phyloP scores from a whole-genome alignment of 768 basidiomycete genomes.

The Collybiopsis confluens region DNA sequence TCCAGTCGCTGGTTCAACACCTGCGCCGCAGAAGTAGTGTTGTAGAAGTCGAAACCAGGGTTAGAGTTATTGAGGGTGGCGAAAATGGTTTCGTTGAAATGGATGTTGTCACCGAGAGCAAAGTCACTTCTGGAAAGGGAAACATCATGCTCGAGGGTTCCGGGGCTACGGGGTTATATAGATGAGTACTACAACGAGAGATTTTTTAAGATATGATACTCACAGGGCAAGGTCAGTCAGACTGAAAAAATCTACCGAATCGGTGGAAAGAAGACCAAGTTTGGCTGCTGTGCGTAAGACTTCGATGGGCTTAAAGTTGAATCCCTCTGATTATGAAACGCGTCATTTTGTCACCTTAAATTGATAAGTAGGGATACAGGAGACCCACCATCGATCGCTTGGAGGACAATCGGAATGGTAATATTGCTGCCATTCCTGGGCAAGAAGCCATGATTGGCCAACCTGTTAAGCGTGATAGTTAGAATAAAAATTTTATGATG shows the following conservation, averaged over 20 bases:
- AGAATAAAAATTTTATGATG: neutral
- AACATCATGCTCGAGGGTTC: constrained; percentile 12
- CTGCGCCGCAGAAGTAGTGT: constrained; percentile 4
- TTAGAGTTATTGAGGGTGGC: constrained; percentile 8
- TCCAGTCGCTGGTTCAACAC: constrained; percentile 10
- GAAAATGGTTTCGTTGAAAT: constrained; percentile 11
- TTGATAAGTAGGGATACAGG: neutral
- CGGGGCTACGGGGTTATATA: constrained; percentile 7
- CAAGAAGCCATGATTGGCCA: constrained; percentile 10
- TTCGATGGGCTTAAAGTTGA: constrained; percentile 12
- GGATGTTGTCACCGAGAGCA: constrained; percentile 8
- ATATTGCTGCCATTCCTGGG: constrained; percentile 6
- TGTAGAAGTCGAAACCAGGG: constrained; percentile 6
- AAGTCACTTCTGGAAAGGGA: constrained; percentile 11
- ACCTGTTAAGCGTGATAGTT: neutral
- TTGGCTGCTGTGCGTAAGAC: neutral
- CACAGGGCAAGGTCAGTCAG: neutral
- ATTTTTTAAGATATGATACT: neutral
- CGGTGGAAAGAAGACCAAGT: neutral
- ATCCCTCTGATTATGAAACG: constrained; percentile 8
- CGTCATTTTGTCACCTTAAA: neutral
- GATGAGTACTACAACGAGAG: constrained; percentile 3
- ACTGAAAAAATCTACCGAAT: neutral
- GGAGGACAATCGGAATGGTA: constrained; percentile 2
- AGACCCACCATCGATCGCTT: constrained; percentile 1